A percentile compares a stretch with the other conserved stretches of the same genome.
phyloP scores from a whole-genome alignment of 2,329 filamentous ascomycete species.

The Colletotrichum tofieldiae region DNA sequence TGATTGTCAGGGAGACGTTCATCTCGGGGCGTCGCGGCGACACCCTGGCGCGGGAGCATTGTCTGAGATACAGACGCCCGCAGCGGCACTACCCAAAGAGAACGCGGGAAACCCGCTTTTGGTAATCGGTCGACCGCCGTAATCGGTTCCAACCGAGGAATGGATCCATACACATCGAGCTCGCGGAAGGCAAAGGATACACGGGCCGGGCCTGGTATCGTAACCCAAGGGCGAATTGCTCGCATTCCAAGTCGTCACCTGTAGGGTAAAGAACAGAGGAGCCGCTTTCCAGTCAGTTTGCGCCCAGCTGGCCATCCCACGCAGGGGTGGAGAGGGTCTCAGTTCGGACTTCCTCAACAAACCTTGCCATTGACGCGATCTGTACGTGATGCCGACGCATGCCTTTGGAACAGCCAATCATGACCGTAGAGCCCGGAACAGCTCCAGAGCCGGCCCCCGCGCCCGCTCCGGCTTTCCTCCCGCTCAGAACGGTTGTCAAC shows the following conservation, averaged over 20 bases:
- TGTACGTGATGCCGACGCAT: neutral
- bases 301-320: neutral
- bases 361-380: neutral
- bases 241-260: neutral
- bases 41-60: neutral
- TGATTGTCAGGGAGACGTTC: constrained; percentile 17
- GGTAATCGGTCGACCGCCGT: neutral
- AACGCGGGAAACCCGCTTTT: constrained; percentile 2
- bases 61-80: constrained; percentile 2
- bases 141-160: neutral
- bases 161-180: neutral
- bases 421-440: neutral
- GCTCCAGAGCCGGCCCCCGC: neutral
- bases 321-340: constrained; percentile 3
- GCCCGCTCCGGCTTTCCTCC: constrained; percentile 29
- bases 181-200: neutral
- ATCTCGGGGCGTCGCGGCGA: constrained; percentile 3
- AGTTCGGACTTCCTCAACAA: constrained; percentile 7
- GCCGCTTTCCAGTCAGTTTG: constrained; percentile 2
- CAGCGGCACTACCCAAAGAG: neutral
- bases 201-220: constrained; percentile 28
- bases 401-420: constrained; percentile 5
- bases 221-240: neutral
- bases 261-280: neutral
- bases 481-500: constrained; percentile 39